Evolutionary conservation across 306 rosid species (phyloP).

Genomic region (Gillenia trifoliata): DNA sequence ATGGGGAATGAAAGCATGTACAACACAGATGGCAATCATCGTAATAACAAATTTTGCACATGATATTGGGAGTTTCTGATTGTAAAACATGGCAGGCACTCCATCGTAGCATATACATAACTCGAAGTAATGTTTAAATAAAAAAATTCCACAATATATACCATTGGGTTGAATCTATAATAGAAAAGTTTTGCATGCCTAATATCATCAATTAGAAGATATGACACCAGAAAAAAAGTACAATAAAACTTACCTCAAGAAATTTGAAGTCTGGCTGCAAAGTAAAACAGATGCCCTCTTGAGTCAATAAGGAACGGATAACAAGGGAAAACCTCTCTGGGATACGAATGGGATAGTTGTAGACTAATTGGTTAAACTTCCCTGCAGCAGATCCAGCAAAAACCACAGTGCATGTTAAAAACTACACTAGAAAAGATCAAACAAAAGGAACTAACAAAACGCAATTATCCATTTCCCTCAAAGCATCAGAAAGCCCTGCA

Average conservation of each 20-base stretch:
- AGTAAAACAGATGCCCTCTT: slow-evolving; percentile 98
- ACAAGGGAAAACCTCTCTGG: slow-evolving; percentile 99
- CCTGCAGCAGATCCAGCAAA: slow-evolving; percentile 46
- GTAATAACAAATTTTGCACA: not conserved
- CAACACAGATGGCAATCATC: slow-evolving; percentile 4
- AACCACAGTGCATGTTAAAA: slow-evolving; percentile 7
- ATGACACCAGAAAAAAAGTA: slow-evolving; percentile 5
- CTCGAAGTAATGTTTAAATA: not conserved
- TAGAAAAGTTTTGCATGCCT: not conserved
- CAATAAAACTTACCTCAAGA: slow-evolving; percentile 66
- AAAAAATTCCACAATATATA: not conserved
- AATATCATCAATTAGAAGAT: slow-evolving; percentile 1
- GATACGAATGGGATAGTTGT: slow-evolving; percentile 96
- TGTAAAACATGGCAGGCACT: not conserved
- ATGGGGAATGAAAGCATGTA: slow-evolving; percentile 15
- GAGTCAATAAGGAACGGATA: slow-evolving; percentile 91
- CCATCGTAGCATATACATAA: not conserved
- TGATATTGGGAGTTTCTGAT: not conserved
- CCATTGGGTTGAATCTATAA: not conserved
- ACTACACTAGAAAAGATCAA: not conserved
- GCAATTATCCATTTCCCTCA: slow-evolving; percentile 11
- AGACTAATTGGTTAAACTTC: slow-evolving; percentile 92
- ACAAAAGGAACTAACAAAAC: slow-evolving; percentile 2
- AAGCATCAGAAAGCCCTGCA: slow-evolving; percentile 3
- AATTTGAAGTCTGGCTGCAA: slow-evolving; percentile 87